Percentiles rank a stretch among this genome's conserved stretches.
Evolutionary conservation across 352 stramenopile genomes (phyloP).

Genomic region (Pythium phragmiticola): DNA sequence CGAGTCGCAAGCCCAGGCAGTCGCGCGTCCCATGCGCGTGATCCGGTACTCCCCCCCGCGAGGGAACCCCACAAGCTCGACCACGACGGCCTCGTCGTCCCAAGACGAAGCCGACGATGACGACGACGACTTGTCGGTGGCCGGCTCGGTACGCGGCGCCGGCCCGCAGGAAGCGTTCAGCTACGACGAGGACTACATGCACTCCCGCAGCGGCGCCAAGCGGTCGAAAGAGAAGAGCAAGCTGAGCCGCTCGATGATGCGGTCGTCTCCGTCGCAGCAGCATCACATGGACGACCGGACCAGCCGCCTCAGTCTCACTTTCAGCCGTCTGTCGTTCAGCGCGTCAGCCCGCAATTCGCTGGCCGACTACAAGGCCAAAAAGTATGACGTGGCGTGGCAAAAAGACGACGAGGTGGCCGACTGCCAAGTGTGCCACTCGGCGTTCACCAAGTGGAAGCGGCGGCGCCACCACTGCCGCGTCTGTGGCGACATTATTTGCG

Average conservation of each 20-base stretch:
- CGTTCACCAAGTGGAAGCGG: slow-evolving; percentile 71
- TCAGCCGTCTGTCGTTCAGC: slow-evolving; percentile 26
- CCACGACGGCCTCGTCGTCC: neutral
- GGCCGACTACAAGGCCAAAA: slow-evolving; percentile 34
- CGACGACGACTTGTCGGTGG: slow-evolving; percentile 20
- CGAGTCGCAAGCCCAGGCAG: neutral
- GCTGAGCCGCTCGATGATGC: slow-evolving; percentile 5
- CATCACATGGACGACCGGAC: neutral
- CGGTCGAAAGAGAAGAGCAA: neutral
- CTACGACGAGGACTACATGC: slow-evolving; percentile 13
- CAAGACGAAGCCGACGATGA: slow-evolving; percentile 13
- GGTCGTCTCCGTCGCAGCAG: neutral
- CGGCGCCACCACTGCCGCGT: slow-evolving; percentile 80
- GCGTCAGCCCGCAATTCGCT: slow-evolving; percentile 20
- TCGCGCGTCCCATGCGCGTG: slow-evolving; percentile 21
- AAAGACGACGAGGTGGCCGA: slow-evolving; percentile 53
- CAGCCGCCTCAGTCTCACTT: slow-evolving; percentile 25
- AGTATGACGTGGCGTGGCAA: slow-evolving; percentile 76
- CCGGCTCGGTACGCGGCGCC: slow-evolving; percentile 13
- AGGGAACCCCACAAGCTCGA: neutral
- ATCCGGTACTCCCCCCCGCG: slow-evolving; percentile 25
- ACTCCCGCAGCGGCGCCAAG: neutral
- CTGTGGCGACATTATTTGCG: slow-evolving; percentile 77
- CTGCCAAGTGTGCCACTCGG: slow-evolving; percentile 67
- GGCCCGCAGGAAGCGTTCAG: slow-evolving; percentile 6